Evolutionary conservation across 2,329 filamentous ascomycete species (phyloP).

Genomic region (Polychaeton citri): DNA sequence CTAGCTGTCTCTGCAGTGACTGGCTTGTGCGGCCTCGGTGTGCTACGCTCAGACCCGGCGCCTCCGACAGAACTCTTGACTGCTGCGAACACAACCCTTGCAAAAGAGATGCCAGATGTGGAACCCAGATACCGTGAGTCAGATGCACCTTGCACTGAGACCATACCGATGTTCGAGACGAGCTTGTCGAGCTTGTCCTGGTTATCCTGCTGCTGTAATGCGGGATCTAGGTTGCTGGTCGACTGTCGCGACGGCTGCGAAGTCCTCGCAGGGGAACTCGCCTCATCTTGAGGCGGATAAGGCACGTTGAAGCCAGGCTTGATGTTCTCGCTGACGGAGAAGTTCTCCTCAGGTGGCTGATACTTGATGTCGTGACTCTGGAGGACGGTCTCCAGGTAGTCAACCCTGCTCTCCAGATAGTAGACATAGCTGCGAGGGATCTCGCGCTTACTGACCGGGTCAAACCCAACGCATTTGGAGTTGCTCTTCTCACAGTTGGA

Average conservation of each 20-base stretch:
- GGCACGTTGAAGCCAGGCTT: conserved; percentile 23
- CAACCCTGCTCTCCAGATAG: conserved; percentile 78
- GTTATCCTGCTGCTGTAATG: conserved; percentile 36
- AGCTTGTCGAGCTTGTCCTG: conserved; percentile 51
- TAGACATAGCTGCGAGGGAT: conserved; percentile 84
- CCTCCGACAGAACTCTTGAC: conserved; percentile 61
- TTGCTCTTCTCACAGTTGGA: conserved; percentile 86
- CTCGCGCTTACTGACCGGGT: conserved; percentile 90
- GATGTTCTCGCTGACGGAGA: conserved; percentile 33
- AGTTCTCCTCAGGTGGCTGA: conserved; percentile 51
- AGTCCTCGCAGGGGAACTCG: not conserved
- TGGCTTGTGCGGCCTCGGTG: conserved; percentile 37
- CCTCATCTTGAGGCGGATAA: conserved; percentile 8
- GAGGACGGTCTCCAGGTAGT: conserved; percentile 69
- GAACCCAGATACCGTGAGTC: conserved; percentile 74
- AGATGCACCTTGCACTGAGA: conserved; percentile 63
- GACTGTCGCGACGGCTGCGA: not conserved
- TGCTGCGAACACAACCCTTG: conserved; percentile 83
- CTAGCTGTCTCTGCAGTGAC: conserved; percentile 36
- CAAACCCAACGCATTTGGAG: conserved; percentile 86
- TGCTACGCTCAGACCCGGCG: conserved; percentile 47
- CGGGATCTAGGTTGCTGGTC: conserved; percentile 11
- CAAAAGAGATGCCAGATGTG: conserved; percentile 85
- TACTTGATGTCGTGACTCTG: conserved; percentile 56
- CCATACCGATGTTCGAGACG: conserved; percentile 58